Base-by-base conservation (phyloP, 306 rosid genomes). In the Cucurbita pepo region DNA sequence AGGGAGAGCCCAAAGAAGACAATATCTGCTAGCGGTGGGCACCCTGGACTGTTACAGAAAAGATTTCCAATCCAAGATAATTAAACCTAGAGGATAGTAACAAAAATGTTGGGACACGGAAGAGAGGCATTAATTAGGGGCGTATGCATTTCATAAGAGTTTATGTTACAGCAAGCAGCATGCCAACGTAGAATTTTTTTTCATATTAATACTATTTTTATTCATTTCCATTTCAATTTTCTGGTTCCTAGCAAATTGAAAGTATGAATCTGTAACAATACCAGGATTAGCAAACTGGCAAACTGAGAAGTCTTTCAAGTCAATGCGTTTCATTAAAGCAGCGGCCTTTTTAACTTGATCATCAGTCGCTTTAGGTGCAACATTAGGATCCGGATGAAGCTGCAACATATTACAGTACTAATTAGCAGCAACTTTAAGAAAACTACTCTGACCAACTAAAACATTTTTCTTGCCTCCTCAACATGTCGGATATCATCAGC, bases 261-360 rank as follows among this genome's bases (percentile, higher is more conserved):
- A 18, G 12, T 13, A 61, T 38, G 25, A 40, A 48, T 69, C 13
- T 14, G 73, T 10, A 5, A 45, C 40, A 79, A 60, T 87, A 93
- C 98, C 92, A 56, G 97, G 98, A 80, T 90, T 90, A 48, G 94
- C 44, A 76, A 90, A 62, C 82, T 93, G 97, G 85, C 86, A 93
- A 18, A 88, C 86, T 73, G 97, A 85, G 75, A 93, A 93, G 43
- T 83, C 92, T 77, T 78, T 90, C 82, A 93, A 83, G 85, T 90
- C 96, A 40, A 87, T 59, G 69, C 88, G 98, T 77, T 87, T 93
- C 60, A 93, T 81, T 80, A 93, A 71, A 73, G 87, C 81, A 57
- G 88, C 73, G 78, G 98, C 98, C 70, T 79, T 87, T 75, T 79
- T 81, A 15, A 87, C 78, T 79, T 93, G 97, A 79, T 88, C 97